These are phyloP conservation scores for Mycena amicta DNA, from an alignment of 768 basidiomycete genomes.

Conservation along the genomic window DNA sequence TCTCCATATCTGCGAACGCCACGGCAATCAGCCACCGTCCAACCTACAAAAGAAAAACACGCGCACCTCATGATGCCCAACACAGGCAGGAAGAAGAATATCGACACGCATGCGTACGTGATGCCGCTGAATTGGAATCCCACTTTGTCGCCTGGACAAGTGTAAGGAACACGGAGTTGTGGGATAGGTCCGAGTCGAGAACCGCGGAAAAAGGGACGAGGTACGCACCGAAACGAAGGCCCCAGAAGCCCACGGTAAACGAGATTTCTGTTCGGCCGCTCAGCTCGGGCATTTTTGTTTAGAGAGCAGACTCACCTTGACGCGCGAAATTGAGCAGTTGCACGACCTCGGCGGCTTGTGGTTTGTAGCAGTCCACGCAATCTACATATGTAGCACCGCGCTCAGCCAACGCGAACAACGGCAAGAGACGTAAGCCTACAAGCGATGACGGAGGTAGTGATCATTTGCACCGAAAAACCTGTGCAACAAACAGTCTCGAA, in stretches of 20 bases:
- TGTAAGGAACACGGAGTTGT: no score
- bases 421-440: neutral
- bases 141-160: constrained; percentile 13
- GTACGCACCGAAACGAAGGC: constrained; percentile 8
- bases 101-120: constrained; percentile 20
- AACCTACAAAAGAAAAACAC: neutral
- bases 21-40: neutral
- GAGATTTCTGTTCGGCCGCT: constrained; percentile 17
- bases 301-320: constrained; percentile 7
- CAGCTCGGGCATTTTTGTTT: no score
- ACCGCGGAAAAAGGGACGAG: constrained; percentile 24
- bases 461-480: constrained; percentile 25
- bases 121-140: constrained; percentile 22
- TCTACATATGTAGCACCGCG: neutral
- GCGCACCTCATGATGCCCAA: constrained; percentile 21
- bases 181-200: no score
- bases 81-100: constrained; percentile 20
- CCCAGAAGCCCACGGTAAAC: constrained; percentile 22
- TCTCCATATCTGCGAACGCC: constrained; percentile 10
- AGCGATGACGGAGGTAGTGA: constrained; percentile 19
- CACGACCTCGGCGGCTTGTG: constrained; percentile 23
- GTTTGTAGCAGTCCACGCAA: constrained; percentile 26
- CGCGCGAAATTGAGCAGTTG: constrained; percentile 23
- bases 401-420: neutral
- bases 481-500: neutral